Conservation (phyloP, 768 basidiomycete genomes). For the Auricularia cornea region DNA sequence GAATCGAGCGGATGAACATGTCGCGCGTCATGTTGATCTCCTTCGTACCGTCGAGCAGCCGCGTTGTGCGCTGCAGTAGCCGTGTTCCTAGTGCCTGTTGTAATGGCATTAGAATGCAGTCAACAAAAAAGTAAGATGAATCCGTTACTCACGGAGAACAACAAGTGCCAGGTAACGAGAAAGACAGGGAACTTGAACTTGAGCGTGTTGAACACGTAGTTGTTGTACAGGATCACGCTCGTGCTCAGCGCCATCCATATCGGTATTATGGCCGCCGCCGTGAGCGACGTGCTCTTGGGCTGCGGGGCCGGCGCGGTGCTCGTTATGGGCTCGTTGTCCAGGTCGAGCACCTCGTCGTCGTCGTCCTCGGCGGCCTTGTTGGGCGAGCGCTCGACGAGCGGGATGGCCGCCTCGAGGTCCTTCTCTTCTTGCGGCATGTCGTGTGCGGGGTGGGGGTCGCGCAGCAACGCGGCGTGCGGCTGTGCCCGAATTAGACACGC, state of each 20-base stretch:
- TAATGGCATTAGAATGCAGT: neutral
- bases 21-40: conserved; percentile 74
- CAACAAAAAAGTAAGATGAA: conserved; percentile 9
- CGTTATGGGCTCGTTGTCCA: neutral
- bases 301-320: conserved; percentile 4
- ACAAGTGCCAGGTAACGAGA: conserved; percentile 79
- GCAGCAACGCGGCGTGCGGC: neutral
- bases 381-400: conserved; percentile 2
- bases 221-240: conserved; percentile 93
- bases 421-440: neutral
- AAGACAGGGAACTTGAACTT: conserved; percentile 88
- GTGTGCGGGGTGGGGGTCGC: neutral
- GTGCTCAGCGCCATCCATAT: conserved; percentile 90
- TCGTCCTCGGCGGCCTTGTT: conserved; percentile 5
- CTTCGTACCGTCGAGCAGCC: conserved; percentile 63
- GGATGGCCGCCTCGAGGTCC: conserved; percentile 10
- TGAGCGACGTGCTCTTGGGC: conserved; percentile 32
- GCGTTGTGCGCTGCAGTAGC: conserved; percentile 72
- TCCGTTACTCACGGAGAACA: conserved; percentile 50
- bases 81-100: conserved; percentile 73
- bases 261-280: conserved; percentile 70
- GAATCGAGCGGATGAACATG: conserved; percentile 74
- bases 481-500: neutral
- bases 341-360: conserved; percentile 4
- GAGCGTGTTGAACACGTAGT: conserved; percentile 74